These are phyloP conservation scores for Xylariaceae sp. DNA, from an alignment of 2,329 filamentous ascomycete species.

Conservation along the genomic window DNA sequence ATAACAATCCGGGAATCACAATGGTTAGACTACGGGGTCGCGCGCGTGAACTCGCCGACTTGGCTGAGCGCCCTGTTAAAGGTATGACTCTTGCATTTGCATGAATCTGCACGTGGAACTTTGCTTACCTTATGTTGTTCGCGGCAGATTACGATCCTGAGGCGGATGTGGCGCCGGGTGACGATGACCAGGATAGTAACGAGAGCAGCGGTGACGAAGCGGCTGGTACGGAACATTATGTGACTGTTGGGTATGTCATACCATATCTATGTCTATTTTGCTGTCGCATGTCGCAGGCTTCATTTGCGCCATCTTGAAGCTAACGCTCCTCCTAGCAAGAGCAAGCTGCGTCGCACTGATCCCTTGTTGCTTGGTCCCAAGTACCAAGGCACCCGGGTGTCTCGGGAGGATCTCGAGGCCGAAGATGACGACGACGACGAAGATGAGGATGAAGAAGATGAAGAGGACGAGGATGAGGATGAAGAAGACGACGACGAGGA, in stretches of 20 bases:
- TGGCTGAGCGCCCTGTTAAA: conserved; percentile 56
- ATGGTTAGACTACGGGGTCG: conserved; percentile 51
- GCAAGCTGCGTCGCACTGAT: conserved; percentile 72
- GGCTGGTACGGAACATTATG: conserved; percentile 80
- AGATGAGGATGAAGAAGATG: conserved; percentile 22
- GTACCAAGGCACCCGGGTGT: conserved; percentile 74
- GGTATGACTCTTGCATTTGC: conserved; percentile 40
- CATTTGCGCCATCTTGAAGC: conserved; percentile 1
- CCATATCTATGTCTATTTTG: background rate
- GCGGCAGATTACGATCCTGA: conserved; percentile 74
- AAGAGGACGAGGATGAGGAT: conserved; percentile 38
- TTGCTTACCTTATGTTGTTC: conserved; percentile 14
- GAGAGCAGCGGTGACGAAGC: conserved; percentile 48
- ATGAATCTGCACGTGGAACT: background rate
- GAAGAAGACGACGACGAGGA: conserved; percentile 37
- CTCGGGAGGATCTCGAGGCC: conserved; percentile 53
- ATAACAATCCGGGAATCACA: conserved; percentile 26
- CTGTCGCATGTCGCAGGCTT: conserved; percentile 9
- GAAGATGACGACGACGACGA: conserved; percentile 34
- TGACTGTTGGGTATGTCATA: conserved; percentile 33
- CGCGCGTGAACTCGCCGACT: conserved; percentile 56
- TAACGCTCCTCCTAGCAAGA: conserved; percentile 53
- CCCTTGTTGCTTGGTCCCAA: conserved; percentile 65
- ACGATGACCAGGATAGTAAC: conserved; percentile 50
- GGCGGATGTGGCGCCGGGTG: conserved; percentile 48